Conservation (phyloP, 1,139 yeast genomes). For the Suhomyces terraborum region DNA sequence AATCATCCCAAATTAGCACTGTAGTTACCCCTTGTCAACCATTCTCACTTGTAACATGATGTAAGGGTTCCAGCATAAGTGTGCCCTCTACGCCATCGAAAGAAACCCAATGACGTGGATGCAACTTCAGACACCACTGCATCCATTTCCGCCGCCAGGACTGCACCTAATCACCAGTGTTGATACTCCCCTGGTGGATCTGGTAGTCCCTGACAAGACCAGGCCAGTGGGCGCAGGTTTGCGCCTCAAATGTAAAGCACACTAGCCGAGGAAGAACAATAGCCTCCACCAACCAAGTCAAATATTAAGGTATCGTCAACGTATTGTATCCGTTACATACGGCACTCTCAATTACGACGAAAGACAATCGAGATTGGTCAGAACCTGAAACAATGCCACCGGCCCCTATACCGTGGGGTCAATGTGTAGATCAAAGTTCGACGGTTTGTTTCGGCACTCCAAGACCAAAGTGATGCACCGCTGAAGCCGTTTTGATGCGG, state of each 20-base stretch:
- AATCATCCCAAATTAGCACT: not conserved
- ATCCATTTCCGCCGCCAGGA: too few relatives aligned
- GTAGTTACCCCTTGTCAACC: not conserved
- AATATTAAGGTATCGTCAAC: slow-evolving; percentile 1
- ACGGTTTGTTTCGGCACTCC: not conserved
- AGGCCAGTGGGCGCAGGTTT: not conserved
- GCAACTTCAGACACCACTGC: too few relatives aligned
- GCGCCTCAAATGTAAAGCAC: slow-evolving; percentile 6
- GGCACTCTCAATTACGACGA: not conserved
- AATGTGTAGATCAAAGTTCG: too few relatives aligned
- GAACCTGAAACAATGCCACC: not conserved
- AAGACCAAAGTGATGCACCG: not conserved
- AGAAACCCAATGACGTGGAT: not conserved
- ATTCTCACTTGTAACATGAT: not conserved
- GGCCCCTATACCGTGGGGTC: not conserved
- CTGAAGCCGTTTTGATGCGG: too few relatives aligned
- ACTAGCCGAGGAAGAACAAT: slow-evolving; percentile 6
- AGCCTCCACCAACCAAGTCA: not conserved
- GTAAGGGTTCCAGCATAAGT: not conserved
- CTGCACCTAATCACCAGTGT: not conserved
- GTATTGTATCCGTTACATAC: not conserved
- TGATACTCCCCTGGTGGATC: not conserved
- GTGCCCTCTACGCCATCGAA: slow-evolving; percentile 2
- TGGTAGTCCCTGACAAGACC: not conserved
- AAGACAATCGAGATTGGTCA: not conserved